Conservation (phyloP, 2,329 filamentous ascomycete genomes). For the Colletotrichum nymphaeae region DNA sequence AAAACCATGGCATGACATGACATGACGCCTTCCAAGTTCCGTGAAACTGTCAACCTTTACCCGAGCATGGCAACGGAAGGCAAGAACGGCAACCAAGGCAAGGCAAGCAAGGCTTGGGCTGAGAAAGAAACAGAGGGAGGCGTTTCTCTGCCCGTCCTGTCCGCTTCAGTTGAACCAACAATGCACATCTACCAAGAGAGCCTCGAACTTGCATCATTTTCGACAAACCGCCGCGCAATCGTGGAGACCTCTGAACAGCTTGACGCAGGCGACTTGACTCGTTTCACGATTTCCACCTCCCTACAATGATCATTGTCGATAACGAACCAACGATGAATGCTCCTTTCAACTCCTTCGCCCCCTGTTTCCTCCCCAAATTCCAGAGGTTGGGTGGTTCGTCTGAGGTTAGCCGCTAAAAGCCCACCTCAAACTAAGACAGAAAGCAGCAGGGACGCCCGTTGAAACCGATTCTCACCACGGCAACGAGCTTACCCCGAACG, state of each 20-base stretch:
- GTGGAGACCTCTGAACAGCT: background rate
- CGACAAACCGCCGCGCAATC: background rate
- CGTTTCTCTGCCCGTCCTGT: background rate
- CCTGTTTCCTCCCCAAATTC: slow-evolving; percentile 10
- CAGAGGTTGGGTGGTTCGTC: slow-evolving; percentile 16
- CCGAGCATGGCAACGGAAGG: background rate
- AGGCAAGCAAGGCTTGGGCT: background rate
- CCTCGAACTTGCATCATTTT: background rate
- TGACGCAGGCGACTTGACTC: background rate
- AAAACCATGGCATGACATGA: background rate
- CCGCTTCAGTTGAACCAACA: background rate
- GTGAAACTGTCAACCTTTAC: slow-evolving; percentile 11
- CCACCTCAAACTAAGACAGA: background rate
- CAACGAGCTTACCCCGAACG: slow-evolving; percentile 12
- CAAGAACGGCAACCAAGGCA: background rate
- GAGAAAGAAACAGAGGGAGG: background rate
- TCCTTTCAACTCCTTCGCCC: background rate
- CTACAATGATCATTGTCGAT: background rate
- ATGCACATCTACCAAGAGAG: background rate
- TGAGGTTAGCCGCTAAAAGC: slow-evolving; percentile 9
- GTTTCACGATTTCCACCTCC: background rate
- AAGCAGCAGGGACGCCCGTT: slow-evolving; percentile 27
- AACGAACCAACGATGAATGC: background rate
- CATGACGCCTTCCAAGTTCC: slow-evolving; percentile 22
- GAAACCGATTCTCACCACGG: slow-evolving; percentile 14